Evolutionary conservation across 2,329 filamentous ascomycete species (phyloP).

Genomic region (Talaromyces amestolkiae): DNA sequence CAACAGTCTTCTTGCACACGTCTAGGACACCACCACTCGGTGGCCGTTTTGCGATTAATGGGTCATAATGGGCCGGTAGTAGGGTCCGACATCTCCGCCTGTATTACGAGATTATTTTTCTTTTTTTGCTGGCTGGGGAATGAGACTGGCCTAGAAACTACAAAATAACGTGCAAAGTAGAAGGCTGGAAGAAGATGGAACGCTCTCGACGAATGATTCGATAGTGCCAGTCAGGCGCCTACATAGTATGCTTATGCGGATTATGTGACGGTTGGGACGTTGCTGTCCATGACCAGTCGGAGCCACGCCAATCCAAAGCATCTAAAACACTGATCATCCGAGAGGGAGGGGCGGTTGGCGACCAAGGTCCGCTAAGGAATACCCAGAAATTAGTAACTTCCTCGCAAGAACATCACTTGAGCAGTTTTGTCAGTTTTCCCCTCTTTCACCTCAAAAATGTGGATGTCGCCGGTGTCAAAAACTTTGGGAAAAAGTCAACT

Average conservation of each 20-base stretch:
- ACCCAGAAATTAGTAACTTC: background rate
- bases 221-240: constrained; percentile 7
- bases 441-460: constrained; percentile 8
- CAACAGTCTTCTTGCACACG: background rate
- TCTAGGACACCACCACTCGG: background rate
- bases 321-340: constrained; percentile 12
- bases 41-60: constrained; percentile 4
- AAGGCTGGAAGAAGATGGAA: constrained; percentile 12
- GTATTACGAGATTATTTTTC: background rate
- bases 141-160: background rate
- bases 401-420: background rate
- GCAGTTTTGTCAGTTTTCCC: background rate
- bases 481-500: constrained; percentile 24
- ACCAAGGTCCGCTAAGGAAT: constrained; percentile 6
- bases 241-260: constrained; percentile 14
- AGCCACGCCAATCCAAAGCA: constrained; percentile 14
- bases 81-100: background rate
- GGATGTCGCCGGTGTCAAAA: constrained; percentile 20
- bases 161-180: background rate
- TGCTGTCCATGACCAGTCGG: constrained; percentile 16
- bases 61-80: constrained; percentile 4
- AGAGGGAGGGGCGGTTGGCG: constrained; percentile 8
- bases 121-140: constrained; percentile 2
- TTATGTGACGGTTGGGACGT: constrained; percentile 11
- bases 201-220: constrained; percentile 17